Evolutionary conservation across 257 asterid species (phyloP).

Genomic region (Solanum commersonii): DNA sequence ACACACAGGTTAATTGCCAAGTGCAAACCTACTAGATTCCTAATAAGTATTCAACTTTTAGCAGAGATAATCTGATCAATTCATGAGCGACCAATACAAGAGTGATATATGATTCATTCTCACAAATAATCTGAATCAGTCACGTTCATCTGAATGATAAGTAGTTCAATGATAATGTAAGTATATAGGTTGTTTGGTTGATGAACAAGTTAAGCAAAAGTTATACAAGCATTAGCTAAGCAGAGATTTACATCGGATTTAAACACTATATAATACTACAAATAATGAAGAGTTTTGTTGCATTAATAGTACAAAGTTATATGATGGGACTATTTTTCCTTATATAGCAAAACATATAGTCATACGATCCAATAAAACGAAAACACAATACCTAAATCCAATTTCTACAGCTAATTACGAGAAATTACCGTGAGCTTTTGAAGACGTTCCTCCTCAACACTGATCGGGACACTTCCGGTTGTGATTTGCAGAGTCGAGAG

Average conservation of each 20-base stretch:
- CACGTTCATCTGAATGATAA: not conserved
- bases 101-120: not conserved
- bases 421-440: conserved; percentile 25
- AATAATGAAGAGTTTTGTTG: not conserved
- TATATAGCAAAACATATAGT: not conserved
- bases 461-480: not conserved
- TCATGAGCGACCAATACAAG: not conserved
- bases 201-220: not conserved
- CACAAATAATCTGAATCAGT: not conserved
- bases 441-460: not conserved
- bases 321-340: not conserved
- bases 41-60: not conserved
- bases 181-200: not conserved
- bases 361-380: not conserved
- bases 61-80: not conserved
- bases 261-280: not conserved
- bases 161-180: not conserved
- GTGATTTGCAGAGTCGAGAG: conserved; percentile 6
- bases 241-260: not conserved
- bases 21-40: not conserved
- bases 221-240: not conserved
- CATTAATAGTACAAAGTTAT: not conserved
- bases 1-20: not conserved
- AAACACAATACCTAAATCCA: not conserved
- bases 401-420: not conserved